Base-by-base conservation (phyloP, 371 early-diverging fungal genomes). In the Mortierella sp. region DNA sequence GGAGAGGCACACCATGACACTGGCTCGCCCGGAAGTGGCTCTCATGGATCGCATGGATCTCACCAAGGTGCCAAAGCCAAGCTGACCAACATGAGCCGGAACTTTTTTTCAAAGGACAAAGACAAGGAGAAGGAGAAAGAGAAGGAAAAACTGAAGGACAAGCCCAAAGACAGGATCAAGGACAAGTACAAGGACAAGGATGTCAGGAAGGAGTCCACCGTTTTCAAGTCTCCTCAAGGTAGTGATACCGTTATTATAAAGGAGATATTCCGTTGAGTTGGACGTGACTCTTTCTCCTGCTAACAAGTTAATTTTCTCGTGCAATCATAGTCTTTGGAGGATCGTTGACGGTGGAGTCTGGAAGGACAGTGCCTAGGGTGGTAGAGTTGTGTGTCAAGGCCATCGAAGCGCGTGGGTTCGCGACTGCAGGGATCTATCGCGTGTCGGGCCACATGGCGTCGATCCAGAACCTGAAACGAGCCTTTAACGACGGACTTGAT, bases 391-490 rank as follows among this genome's bases (percentile, higher is more conserved):
- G 97, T 87, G 86, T 94, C 74, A 82, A 84, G 50, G 89, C 95
- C 74, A 95, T 97, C 2, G 95, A 97, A 75, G 76, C 83, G 38
- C 89, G 94, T 75, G 95, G 93, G 79, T 54, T 81, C 47, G 42
- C 65, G 31, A 84, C 92, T 8, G 94, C 95, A 70, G 97, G 97
- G 16, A 96, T 97, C 50, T 97, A 97, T 80, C 92, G 97, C 73
- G 80, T 97, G 21, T 95, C 95, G 16, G 97, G 97, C 5, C 96
- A 94, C 55, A 90, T 94, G 21, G 90, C 95, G 0, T 90, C 92
- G 57, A 93, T 96, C 72, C 94, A 94, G 77, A 95, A 94, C 80
- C 85, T 95, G 48, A 90, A 92, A 79, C 52, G 87, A 3, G 88
- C 84, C 65, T 93, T 93, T 77, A 95, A 96, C 81, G 84, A 90